Evolutionary conservation across 2,329 filamentous ascomycete genomes (phyloP), one percentile per base, ranked within the genome.

Genomic region (Coleophoma eucalyptorum): DNA sequence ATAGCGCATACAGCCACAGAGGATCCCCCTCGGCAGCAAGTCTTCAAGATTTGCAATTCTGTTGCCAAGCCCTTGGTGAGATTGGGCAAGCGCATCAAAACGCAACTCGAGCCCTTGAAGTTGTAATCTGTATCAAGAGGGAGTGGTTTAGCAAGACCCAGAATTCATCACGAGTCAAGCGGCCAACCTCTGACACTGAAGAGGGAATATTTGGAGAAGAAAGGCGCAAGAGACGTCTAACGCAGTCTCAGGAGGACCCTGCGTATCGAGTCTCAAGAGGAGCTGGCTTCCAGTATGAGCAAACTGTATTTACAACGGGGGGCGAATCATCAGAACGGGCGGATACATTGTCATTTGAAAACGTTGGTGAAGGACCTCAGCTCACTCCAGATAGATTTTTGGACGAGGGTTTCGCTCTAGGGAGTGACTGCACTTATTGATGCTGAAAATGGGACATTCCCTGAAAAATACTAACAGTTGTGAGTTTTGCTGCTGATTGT

Each of bases 91-190:
- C 35, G 33, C 43, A 47, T 40, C 44, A 43, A 35, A 51, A 51
- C 35, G 32, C 49, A 16, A 51, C 49, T 8, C 40, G 49, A 32
- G 49, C 49, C 12, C 32, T 51, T 7, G 49, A 51, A 40, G 49
- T 51, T 34, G 43, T 48, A 10, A 51, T 51, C 32, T 51, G 49
- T 37, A 51, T 51, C 35, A 51, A 51, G 43, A 40, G 49, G 13
- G 49, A 51, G 16, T 51, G 49, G 49, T 51, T 48, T 26, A 51
- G 45, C 35, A 51, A 51, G 35, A 41, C 19, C 16, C 44, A 33
- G 11, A 51, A 42, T 11, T 51, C 41, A 1, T 42, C 49, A 43
- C 44, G 45, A 35, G 42, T 37, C 18, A 51, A 51, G 38, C 37
- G 49, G 26, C 35, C 32, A 10, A 51, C 41, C 26, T 35, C 49